Conservation (phyloP, 768 basidiomycete genomes). For the Lentinula sp. region DNA sequence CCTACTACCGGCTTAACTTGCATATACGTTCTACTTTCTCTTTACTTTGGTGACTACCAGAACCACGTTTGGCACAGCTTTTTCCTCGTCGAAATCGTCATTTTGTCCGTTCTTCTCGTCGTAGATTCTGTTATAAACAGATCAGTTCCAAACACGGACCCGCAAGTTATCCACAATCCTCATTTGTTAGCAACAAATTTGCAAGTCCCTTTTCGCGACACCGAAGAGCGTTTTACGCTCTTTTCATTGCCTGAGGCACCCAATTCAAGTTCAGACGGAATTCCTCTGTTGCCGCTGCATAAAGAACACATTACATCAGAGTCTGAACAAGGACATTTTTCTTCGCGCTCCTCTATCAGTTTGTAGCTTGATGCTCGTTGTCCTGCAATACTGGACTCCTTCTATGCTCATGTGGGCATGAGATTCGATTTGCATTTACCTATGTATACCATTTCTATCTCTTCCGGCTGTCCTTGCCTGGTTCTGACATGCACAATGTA, state of each 20-base stretch:
- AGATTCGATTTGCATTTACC: too few relatives aligned
- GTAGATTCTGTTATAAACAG: neutral
- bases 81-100: neutral
- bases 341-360: too few relatives aligned
- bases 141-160: neutral
- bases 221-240: neutral
- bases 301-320: neutral
- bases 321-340: neutral
- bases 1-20: slow-evolving; percentile 27
- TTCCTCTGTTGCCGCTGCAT: neutral
- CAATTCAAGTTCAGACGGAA: neutral
- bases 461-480: too few relatives aligned
- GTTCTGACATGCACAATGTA: too few relatives aligned
- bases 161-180: neutral
- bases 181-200: neutral
- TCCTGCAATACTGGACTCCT: too few relatives aligned
- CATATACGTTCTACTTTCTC: slow-evolving; percentile 23
- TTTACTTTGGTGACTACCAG: slow-evolving; percentile 16
- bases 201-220: neutral
- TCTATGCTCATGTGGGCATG: too few relatives aligned
- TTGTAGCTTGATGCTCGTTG: too few relatives aligned
- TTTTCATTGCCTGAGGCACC: neutral
- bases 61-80: neutral
- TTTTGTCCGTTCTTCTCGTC: neutral
- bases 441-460: too few relatives aligned